Evolutionary conservation across 148 eudicot genomes (phyloP), one percentile per base, ranked within the genome.

Genomic region (Dysphania ambrosioides): DNA sequence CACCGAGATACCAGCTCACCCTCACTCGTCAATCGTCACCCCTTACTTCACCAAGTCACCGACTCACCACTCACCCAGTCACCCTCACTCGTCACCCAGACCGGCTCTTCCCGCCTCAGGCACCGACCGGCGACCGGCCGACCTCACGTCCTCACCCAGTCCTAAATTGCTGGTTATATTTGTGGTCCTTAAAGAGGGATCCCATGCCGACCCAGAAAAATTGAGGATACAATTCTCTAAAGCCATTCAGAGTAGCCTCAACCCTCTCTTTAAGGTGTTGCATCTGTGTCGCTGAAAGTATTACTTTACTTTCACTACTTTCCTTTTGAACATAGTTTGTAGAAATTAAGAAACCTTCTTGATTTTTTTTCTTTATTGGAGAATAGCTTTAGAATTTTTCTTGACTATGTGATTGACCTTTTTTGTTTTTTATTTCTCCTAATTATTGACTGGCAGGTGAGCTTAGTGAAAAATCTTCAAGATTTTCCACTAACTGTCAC

Each of bases 401-500:
- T 1, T 2, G 30, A 34, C 66, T 1, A 38, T 26, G 15, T 66
- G 63, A 27, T 19, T 55, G 24, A 61, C 34, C 8, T 63, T 0
- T 73, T n/a, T n/a, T n/a, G n/a, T n/a, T n/a, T n/a, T n/a, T n/a
- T n/a, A n/a, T n/a, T 67, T 70, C 41, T 31, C 72, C 75, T 21
- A 15, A 32, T 49, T 70, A 27, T 69, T 82, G 49, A 49, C 64
- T 64, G 60, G 72, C 90, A 93, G 98, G 97, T 94, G 82, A 83
- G 87, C 77, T 76, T 84, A 23, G 97, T 94, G 32, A 91, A 88
- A 84, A 83, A 90, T 26, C 81, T 90, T 18, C 77, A 83, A 1
- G 92, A 88, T 62, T 85, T 94, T 64, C 98, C 98, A 38, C 81
- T 96, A 63, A 94, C 89, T 67, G 93, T 97, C 71, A 85, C 97